phyloP scores from a whole-genome alignment of 2,329 filamentous ascomycete genomes.

The Fusarium zealandicum region DNA sequence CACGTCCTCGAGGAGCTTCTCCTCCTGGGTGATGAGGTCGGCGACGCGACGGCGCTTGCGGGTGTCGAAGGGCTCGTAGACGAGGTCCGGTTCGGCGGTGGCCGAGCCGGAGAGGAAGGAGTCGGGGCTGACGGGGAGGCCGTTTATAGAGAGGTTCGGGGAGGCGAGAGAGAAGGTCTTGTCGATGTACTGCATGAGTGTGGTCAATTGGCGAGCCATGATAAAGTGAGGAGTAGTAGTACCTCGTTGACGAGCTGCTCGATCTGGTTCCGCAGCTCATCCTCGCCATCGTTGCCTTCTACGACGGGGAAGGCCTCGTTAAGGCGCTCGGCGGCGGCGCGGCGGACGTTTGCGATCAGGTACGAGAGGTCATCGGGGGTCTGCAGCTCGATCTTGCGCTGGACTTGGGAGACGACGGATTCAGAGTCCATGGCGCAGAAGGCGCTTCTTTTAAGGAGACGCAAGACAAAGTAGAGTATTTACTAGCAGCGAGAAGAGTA shows the following conservation, averaged over 20 bases:
- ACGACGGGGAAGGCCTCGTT: conserved; percentile 72
- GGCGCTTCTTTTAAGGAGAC: too few relatives aligned
- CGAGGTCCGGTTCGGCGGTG: conserved; percentile 37
- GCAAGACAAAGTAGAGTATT: too few relatives aligned
- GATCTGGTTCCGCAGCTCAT: conserved; percentile 65
- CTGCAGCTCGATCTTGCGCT: conserved; percentile 83
- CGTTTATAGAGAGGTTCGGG: conserved; percentile 70
- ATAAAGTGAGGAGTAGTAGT: neutral
- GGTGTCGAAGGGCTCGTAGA: conserved; percentile 67
- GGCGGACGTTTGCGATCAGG: conserved; percentile 73
- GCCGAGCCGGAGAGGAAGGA: conserved; percentile 46
- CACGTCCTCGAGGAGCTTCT: conserved; percentile 69
- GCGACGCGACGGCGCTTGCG: conserved; percentile 66
- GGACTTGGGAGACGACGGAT: conserved; percentile 50
- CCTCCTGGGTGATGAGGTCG: conserved; percentile 67
- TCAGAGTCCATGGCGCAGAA: conserved; percentile 48
- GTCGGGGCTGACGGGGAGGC: conserved; percentile 56
- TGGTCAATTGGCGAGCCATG: neutral
- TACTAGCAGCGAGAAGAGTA: too few relatives aligned
- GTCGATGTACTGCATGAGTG: conserved; percentile 61
- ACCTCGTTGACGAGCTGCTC: conserved; percentile 68
- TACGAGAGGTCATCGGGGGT: conserved; percentile 75
- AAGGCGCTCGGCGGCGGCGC: conserved; percentile 71
- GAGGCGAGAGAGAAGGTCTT: conserved; percentile 65
- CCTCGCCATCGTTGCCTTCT: conserved; percentile 56